These are phyloP conservation scores for Pleodorina starrii DNA, from an alignment of 139 green algal genomes.

Conservation along the genomic window DNA sequence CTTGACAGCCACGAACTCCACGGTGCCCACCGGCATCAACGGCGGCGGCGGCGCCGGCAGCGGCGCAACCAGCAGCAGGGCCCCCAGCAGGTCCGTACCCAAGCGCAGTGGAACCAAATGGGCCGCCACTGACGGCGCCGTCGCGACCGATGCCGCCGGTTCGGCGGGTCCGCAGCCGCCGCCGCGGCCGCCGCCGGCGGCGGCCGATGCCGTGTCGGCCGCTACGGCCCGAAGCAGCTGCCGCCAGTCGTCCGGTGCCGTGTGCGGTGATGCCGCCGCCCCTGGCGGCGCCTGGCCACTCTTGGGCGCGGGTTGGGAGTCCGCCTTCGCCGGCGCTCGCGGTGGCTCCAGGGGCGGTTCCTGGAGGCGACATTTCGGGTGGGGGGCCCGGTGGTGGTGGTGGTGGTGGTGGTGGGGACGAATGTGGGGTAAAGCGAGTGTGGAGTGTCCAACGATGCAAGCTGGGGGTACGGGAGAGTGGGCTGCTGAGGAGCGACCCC, in stretches of 20 bases:
- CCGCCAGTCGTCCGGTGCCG: conserved; percentile 9
- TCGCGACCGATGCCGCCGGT: neutral
- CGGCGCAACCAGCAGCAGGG: conserved; percentile 20
- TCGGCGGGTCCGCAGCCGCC: neutral
- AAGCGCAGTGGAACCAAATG: neutral
- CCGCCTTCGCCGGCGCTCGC: too few relatives aligned
- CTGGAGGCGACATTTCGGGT: too few relatives aligned
- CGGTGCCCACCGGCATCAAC: neutral
- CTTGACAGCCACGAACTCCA: neutral
- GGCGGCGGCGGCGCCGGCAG: neutral
- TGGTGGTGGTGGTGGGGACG: too few relatives aligned
- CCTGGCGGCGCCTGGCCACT: too few relatives aligned
- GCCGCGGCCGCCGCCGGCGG: neutral
- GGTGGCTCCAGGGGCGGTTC: too few relatives aligned
- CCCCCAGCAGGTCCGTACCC: neutral
- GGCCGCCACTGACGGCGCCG: too few relatives aligned
- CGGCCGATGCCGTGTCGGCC: neutral
- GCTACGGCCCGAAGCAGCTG: neutral
- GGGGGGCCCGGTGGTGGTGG: too few relatives aligned
- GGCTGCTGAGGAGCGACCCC: too few relatives aligned
- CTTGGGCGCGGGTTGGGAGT: too few relatives aligned
- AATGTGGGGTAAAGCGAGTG: too few relatives aligned
- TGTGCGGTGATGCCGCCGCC: neutral
- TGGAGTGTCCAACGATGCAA: too few relatives aligned
- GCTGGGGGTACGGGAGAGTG: too few relatives aligned